phyloP scores from a whole-genome alignment of 257 asterid species.

The Anisodus tanguticus region DNA sequence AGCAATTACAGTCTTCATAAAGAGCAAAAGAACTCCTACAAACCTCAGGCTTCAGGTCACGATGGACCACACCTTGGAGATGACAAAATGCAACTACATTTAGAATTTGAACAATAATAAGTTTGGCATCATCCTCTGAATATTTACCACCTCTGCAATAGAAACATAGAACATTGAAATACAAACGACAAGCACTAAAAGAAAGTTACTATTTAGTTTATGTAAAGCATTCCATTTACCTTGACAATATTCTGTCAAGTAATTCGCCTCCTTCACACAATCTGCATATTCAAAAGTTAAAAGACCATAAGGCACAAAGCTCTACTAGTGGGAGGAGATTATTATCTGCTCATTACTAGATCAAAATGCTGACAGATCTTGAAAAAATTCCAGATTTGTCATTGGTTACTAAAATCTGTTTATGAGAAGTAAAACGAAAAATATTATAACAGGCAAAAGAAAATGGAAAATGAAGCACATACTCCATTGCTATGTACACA shows the following conservation, averaged over 20 bases:
- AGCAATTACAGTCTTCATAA: constrained; percentile 24
- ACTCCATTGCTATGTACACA: constrained; percentile 95
- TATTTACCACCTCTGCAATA: constrained; percentile 91
- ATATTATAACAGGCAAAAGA: not conserved
- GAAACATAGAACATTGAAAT: constrained; percentile 39
- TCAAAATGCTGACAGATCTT: not conserved
- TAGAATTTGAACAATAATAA: constrained; percentile 81
- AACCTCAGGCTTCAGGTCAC: constrained; percentile 98
- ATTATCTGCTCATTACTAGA: not conserved
- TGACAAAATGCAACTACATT: constrained; percentile 96
- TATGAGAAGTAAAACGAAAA: not conserved
- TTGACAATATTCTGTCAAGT: constrained; percentile 80
- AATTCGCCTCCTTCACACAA: constrained; percentile 99
- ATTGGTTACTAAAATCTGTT: not conserved
- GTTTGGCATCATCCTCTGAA: constrained; percentile 91
- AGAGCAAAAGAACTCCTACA: constrained; percentile 13
- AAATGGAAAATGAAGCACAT: constrained; percentile 50
- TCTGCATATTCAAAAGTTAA: constrained; percentile 53
- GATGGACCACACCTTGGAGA: constrained; percentile 98
- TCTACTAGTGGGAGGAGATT: constrained; percentile 16
- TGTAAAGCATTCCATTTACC: constrained; percentile 50
- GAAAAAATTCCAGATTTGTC: not conserved
- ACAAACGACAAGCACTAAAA: constrained; percentile 34
- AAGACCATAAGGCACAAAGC: constrained; percentile 10
- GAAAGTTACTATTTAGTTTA: constrained; percentile 27